Base-by-base conservation (phyloP, 805 yeast species). In the Myxozyma neglecta region DNA sequence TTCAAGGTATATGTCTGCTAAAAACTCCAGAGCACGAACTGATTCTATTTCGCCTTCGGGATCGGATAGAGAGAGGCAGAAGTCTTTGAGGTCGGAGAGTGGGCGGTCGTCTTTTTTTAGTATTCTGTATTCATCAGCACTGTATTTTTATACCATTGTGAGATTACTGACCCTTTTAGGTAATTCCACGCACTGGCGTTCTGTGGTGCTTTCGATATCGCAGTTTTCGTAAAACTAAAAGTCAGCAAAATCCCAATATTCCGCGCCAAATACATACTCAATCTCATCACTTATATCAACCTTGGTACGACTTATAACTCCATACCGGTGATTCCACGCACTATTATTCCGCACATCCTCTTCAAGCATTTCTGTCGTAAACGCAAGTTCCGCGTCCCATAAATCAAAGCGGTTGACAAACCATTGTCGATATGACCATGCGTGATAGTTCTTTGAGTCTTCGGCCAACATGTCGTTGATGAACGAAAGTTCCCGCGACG, bases 361-460 rank as follows among this genome's bases (percentile, higher is more conserved):
- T 1, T 73, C 73, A 2, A 93, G 73, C 68, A 82, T 75, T 24
- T 64, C 59, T 4, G 80, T 77, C 0, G 83, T 80, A 70, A 83
- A 87, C 6, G 70, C 70, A 14, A 85, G 64, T 70, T 90, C 96
- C 32, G 69, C 70, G 46, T 77, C 74, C 68, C 75, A 85, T 45
- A 84, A 76, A 1, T 77, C 72, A 65, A 86, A 87, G 67, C 77
- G 78, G 42, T 80, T 77, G 9, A 88, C 86, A 24, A 89, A 75
- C 97, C 97, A 92, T 69, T 88, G 88, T 56, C 93, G 77, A 69
- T 91, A 90, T 0, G 97, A 83, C 98, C 99, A 94, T 6, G 92
- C 97, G 70, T 94, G 99, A 74, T 94, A 96, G 76, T 94, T 94
- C 71, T 94, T 94, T 5, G 86, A 73, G 71, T 94, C 99, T 53